phyloP scores from a whole-genome alignment of 2,329 filamentous ascomycete species.

The Penicillium paneum region DNA sequence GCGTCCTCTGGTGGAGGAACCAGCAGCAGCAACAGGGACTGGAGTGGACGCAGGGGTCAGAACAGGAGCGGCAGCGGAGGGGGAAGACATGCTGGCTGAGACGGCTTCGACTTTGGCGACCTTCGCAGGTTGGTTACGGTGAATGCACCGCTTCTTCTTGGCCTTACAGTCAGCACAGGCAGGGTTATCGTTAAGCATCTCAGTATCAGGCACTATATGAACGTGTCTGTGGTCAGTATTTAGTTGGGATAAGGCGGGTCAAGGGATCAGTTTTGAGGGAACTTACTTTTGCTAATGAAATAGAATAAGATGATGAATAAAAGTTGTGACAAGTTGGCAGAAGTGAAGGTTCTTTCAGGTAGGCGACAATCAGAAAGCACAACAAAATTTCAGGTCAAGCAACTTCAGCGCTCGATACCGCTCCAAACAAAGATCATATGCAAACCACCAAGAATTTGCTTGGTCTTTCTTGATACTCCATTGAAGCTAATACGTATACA shows the following conservation, averaged over 20 bases:
- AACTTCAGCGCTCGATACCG: background rate
- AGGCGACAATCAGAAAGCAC: background rate
- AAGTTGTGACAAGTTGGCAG: background rate
- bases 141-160: slow-evolving; percentile 29
- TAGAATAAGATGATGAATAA: background rate
- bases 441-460: background rate
- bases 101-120: background rate
- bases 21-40: background rate
- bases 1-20: background rate
- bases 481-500: background rate
- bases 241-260: background rate
- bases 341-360: background rate
- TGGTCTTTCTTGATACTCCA: no score
- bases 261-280: no score
- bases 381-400: background rate
- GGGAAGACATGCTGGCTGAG: background rate
- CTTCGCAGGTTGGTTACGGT: slow-evolving; percentile 6
- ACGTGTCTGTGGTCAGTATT: background rate
- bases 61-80: background rate
- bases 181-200: background rate
- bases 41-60: background rate
- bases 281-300: background rate
- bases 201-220: background rate
- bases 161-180: slow-evolving; percentile 23
- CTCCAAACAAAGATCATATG: background rate